Conservation (phyloP, 2,329 filamentous ascomycete species). For the Mycocentrospora acerina region DNA sequence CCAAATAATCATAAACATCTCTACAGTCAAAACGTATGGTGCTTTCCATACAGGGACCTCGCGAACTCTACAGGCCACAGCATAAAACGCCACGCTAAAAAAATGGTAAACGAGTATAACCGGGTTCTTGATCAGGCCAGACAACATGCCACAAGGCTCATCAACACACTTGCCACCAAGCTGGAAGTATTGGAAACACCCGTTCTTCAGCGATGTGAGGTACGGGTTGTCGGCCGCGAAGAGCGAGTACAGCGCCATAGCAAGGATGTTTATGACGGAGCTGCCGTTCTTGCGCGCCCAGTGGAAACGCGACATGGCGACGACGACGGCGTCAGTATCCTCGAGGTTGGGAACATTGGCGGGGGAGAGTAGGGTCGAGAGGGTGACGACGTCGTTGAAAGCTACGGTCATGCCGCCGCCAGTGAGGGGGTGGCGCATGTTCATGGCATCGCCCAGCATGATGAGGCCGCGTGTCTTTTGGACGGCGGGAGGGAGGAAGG, state of each 20-base stretch:
- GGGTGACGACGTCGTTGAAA: conserved; percentile 83
- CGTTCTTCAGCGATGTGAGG: conserved; percentile 77
- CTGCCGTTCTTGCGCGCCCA: conserved; percentile 82
- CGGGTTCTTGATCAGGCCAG: conserved; percentile 76
- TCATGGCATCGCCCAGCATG: conserved; percentile 90
- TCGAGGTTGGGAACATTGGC: conserved; percentile 67
- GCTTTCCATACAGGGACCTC: conserved; percentile 46
- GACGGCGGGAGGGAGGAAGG: conserved; percentile 80
- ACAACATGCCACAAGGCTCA: conserved; percentile 79
- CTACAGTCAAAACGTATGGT: conserved; percentile 59
- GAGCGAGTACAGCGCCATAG: conserved; percentile 85
- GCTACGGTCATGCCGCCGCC: conserved; percentile 98
- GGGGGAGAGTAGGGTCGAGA: conserved; percentile 73
- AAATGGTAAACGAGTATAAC: conserved; percentile 86
- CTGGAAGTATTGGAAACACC: conserved; percentile 93
- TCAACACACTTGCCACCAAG: conserved; percentile 69
- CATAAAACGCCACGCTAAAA: conserved; percentile 86
- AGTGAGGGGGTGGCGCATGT: conserved; percentile 98
- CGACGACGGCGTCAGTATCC: conserved; percentile 65
- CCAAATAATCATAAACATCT: conserved; percentile 71
- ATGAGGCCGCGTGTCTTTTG: conserved; percentile 72
- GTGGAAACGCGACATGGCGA: conserved; percentile 75
- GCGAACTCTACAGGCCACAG: conserved; percentile 70
- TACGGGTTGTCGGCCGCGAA: conserved; percentile 72
- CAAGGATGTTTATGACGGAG: conserved; percentile 95